These are phyloP conservation scores for Suillus clintonianus DNA, from an alignment of 768 basidiomycete genomes.

Conservation along the genomic window DNA sequence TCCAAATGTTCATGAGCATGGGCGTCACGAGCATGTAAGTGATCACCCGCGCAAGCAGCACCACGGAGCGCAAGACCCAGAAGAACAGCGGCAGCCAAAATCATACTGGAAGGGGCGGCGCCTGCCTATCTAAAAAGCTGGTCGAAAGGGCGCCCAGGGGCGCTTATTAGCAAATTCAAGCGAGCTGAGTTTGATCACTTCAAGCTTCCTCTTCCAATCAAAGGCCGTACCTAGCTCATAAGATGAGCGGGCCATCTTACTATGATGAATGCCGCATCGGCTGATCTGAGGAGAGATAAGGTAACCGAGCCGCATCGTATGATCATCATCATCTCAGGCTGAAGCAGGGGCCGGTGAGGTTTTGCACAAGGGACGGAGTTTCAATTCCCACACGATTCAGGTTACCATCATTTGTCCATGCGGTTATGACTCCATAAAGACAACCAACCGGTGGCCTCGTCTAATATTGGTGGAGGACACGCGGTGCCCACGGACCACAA, in stretches of 20 bases:
- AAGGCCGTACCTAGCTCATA: too few species aligned
- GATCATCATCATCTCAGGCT: background rate
- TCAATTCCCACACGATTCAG: background rate
- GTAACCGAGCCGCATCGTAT: background rate
- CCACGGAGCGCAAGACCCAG: conserved; percentile 12
- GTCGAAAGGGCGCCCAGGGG: background rate
- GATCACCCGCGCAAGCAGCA: conserved; percentile 21
- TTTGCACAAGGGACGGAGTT: background rate
- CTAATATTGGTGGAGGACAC: background rate
- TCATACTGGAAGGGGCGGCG: conserved; percentile 2
- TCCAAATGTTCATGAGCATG: conserved; percentile 32
- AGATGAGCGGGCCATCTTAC: too few species aligned
- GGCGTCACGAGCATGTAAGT: conserved; percentile 22
- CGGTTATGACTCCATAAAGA: background rate
- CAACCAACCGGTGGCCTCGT: background rate
- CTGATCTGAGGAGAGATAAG: too few species aligned
- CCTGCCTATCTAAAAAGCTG: background rate
- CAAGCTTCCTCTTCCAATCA: background rate
- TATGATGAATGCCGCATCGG: too few species aligned
- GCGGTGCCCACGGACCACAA: background rate
- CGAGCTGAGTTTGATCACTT: background rate
- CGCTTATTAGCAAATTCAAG: background rate
- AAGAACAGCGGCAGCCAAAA: conserved; percentile 18
- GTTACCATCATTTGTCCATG: background rate
- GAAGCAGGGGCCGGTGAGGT: too few species aligned